These are phyloP conservation scores for Gremmenia infestans DNA, from an alignment of 2,329 filamentous ascomycete genomes.

Conservation along the genomic window DNA sequence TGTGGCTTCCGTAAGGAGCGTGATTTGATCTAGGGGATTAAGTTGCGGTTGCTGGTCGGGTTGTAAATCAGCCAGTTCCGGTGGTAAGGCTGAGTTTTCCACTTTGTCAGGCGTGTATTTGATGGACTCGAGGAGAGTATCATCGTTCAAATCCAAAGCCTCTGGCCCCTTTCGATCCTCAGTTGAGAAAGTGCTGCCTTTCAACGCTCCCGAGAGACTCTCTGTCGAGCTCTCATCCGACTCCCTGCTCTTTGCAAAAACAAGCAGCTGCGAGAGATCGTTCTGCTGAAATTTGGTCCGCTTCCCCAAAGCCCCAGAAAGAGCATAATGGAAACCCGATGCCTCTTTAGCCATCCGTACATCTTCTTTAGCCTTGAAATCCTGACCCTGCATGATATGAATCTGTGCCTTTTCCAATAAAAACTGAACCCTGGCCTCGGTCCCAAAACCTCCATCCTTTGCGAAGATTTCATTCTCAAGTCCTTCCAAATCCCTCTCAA, in stretches of 20 bases:
- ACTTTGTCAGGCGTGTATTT: conserved; percentile 48
- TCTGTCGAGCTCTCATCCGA: conserved; percentile 15
- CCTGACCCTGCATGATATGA: conserved; percentile 77
- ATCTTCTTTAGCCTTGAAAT: conserved; percentile 67
- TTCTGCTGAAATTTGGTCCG: conserved; percentile 75
- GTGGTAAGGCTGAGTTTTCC: conserved; percentile 49
- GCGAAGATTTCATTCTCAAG: conserved; percentile 41
- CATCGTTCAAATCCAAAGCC: conserved; percentile 78
- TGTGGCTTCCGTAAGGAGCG: conserved; percentile 80
- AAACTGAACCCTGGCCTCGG: conserved; percentile 60
- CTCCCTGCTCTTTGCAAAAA: conserved; percentile 71
- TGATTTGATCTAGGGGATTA: conserved; percentile 79
- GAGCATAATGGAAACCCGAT: conserved; percentile 71
- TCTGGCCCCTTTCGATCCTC: conserved; percentile 47
- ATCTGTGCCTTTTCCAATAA: conserved; percentile 78
- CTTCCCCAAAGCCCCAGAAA: conserved; percentile 85
- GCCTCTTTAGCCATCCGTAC: conserved; percentile 61
- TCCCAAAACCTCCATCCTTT: conserved; percentile 34
- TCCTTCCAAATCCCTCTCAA: conserved; percentile 53
- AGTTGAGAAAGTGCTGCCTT: conserved; percentile 15
- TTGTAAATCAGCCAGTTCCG: conserved; percentile 57
- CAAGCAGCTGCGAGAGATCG: conserved; percentile 81
- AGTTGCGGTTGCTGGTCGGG: conserved; percentile 80
- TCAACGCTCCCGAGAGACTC: conserved; percentile 13
- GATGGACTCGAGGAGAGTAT: conserved; percentile 86